phyloP scores from a whole-genome alignment of 768 basidiomycete genomes.

The Rhodotorula graminis region DNA sequence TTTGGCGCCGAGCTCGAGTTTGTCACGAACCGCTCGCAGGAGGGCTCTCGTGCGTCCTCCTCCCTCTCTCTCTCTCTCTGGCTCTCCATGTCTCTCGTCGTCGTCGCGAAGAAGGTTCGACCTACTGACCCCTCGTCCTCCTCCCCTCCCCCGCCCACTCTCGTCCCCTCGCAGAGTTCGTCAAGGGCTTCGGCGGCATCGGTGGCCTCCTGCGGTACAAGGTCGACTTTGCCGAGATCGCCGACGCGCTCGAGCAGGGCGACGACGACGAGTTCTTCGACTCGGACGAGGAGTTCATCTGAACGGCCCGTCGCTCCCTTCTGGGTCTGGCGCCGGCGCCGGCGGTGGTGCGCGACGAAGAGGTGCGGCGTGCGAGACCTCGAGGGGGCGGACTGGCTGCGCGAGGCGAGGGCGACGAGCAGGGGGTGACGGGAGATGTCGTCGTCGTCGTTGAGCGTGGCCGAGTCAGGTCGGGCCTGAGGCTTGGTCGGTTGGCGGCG shows the following conservation, averaged over 20 bases:
- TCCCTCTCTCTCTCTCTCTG: constrained; percentile 48
- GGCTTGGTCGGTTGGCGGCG: not conserved
- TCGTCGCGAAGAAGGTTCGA: too few relatives aligned
- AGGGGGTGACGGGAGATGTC: too few relatives aligned
- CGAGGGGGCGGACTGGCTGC: constrained; percentile 20
- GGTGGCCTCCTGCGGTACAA: constrained; percentile 95
- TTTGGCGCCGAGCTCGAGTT: constrained; percentile 95
- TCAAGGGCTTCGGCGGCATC: constrained; percentile 97
- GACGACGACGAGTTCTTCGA: constrained; percentile 48
- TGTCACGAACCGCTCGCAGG: constrained; percentile 81
- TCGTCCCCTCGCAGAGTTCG: constrained; percentile 59
- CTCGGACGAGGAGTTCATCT: constrained; percentile 29
- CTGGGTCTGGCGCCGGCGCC: constrained; percentile 5
- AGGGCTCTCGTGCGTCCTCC: constrained; percentile 87
- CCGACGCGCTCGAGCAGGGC: constrained; percentile 46
- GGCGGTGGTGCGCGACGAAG: not conserved
- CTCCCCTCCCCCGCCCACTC: too few relatives aligned
- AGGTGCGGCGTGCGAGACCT: constrained; percentile 1
- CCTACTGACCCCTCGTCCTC: not conserved
- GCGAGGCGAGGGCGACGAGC: not conserved
- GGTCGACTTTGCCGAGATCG: constrained; percentile 84
- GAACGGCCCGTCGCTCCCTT: constrained; percentile 11
- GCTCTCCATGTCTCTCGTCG: not conserved
- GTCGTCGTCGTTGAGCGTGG: too few relatives aligned
- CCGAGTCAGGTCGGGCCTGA: constrained; percentile 2